phyloP scores from a whole-genome alignment of 169 alveolate species.

The Plasmodium cynomolgi region DNA sequence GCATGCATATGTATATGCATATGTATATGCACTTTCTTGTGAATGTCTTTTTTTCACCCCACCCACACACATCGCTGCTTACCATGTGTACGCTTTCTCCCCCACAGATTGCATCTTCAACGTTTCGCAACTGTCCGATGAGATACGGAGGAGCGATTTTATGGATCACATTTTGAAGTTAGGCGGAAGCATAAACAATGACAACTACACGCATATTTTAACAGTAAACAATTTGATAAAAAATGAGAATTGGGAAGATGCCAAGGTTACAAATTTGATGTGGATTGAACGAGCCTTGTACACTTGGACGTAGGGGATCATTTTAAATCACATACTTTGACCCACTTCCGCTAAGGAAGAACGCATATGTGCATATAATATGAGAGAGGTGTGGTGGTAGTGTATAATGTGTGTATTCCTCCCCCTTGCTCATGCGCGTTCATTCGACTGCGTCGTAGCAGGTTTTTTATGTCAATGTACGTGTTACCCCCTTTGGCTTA shows the following conservation, averaged over 20 bases:
- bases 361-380: background rate
- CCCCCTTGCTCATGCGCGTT: background rate
- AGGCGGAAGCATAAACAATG: conserved; percentile 48
- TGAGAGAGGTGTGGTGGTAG: background rate
- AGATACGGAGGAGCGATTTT: conserved; percentile 53
- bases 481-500: background rate
- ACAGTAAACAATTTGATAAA: conserved; percentile 28
- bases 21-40: background rate
- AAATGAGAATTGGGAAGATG: conserved; percentile 10
- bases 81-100: background rate
- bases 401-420: background rate
- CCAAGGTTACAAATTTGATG: conserved; percentile 29
- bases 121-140: conserved; percentile 38
- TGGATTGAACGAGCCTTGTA: conserved; percentile 62
- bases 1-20: background rate
- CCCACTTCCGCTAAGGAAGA: background rate
- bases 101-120: conserved; percentile 29
- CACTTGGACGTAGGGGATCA: conserved; percentile 41
- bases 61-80: background rate
- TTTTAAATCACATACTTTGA: background rate
- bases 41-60: background rate
- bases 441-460: background rate
- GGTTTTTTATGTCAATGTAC: background rate
- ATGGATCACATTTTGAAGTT: conserved; percentile 42
- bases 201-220: conserved; percentile 27